phyloP scores from a whole-genome alignment of 371 early-diverging fungal genomes.

The Dichotomocladium elegans region DNA sequence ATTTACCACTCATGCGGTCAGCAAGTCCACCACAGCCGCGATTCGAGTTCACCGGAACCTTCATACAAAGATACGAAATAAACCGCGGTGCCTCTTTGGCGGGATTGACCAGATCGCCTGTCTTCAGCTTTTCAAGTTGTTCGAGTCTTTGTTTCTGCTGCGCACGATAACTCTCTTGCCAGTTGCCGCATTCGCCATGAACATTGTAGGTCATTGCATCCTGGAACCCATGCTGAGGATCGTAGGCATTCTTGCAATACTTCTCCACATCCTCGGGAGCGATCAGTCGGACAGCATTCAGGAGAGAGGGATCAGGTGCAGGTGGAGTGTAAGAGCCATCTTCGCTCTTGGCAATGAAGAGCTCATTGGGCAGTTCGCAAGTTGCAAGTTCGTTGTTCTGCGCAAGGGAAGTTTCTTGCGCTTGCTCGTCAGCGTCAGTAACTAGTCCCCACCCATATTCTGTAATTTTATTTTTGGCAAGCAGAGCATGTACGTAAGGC shows the following conservation, averaged over 20 bases:
- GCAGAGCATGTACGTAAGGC: background rate
- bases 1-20: conserved; percentile 46
- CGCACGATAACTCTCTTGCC: conserved; percentile 24
- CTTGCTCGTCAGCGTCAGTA: background rate
- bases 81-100: conserved; percentile 17
- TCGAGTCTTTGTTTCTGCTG: conserved; percentile 20
- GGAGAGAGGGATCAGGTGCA: conserved; percentile 18
- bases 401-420: background rate
- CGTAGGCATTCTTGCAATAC: conserved; percentile 21
- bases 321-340: conserved; percentile 34
- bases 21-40: conserved; percentile 51
- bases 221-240: conserved; percentile 11
- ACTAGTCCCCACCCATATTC: too few relatives aligned
- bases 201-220: conserved; percentile 14
- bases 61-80: conserved; percentile 19
- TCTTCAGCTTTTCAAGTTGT: conserved; percentile 16
- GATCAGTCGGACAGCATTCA: conserved; percentile 13
- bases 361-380: conserved; percentile 15
- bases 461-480: too few relatives aligned
- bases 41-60: conserved; percentile 13
- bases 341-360: conserved; percentile 18
- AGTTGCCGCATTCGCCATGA: conserved; percentile 27
- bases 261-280: conserved; percentile 11
- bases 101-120: conserved; percentile 10
- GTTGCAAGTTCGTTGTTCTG: too few relatives aligned